These are phyloP conservation scores for Amanita exitialis DNA, from an alignment of 768 basidiomycete genomes.

Conservation along the genomic window DNA sequence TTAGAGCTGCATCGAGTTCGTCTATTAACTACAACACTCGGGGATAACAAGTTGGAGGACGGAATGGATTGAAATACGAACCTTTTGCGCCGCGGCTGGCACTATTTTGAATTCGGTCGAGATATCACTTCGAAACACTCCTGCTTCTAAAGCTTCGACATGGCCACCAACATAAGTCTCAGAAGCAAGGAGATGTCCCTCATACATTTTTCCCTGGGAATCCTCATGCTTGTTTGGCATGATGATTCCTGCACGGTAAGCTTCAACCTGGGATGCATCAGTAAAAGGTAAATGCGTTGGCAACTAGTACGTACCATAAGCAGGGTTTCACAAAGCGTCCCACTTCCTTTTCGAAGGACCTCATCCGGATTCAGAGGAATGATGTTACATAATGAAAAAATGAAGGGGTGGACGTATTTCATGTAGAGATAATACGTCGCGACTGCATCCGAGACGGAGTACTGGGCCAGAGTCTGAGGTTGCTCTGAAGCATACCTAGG, in stretches of 20 bases:
- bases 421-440: conserved; percentile 99
- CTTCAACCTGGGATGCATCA: conserved; percentile 67
- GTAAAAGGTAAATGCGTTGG: not conserved
- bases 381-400: conserved; percentile 98
- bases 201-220: conserved; percentile 81
- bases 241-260: conserved; percentile 82
- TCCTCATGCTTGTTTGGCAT: conserved; percentile 99
- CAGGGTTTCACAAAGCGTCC: conserved; percentile 94
- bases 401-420: conserved; percentile 99
- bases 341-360: conserved; percentile 90
- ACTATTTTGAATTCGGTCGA: conserved; percentile 91
- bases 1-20: conserved; percentile 86
- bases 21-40: conserved; percentile 61
- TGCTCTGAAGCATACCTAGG: conserved; percentile 90
- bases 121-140: conserved; percentile 96
- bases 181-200: conserved; percentile 92
- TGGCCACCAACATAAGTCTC: conserved; percentile 99
- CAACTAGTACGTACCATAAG: conserved; percentile 65
- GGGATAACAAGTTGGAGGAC: too few relatives aligned
- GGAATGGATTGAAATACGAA: conserved; percentile 15
- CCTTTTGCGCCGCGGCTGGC: conserved; percentile 78
- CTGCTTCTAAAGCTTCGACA: conserved; percentile 96
- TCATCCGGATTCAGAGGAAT: conserved; percentile 96
- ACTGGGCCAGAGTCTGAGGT: conserved; percentile 89
- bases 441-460: conserved; percentile 99